These are phyloP conservation scores for Dendrocalamus latiflorus DNA, from an alignment of 202 grass and related monocot species.

Conservation along the genomic window DNA sequence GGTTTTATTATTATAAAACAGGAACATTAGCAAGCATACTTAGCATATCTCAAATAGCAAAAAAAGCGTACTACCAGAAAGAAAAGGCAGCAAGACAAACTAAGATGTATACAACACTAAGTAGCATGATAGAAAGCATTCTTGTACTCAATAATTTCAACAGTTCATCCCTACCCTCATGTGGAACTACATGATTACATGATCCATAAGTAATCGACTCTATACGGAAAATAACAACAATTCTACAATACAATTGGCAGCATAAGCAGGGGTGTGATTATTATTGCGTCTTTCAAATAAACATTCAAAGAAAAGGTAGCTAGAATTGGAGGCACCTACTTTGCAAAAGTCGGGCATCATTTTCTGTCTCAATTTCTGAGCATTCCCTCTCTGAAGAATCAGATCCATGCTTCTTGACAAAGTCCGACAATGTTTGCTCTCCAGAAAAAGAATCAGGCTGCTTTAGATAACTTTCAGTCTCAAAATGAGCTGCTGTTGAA, in stretches of 20 bases:
- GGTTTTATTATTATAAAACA: not conserved
- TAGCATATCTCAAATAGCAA: not conserved
- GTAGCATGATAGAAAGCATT: not conserved
- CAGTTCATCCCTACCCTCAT: not conserved
- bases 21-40: not conserved
- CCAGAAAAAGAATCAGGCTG: conserved; percentile 29
- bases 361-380: conserved; percentile 59
- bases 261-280: not conserved
- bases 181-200: conserved; percentile 12
- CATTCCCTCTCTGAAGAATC: conserved; percentile 41
- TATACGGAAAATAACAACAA: not conserved
- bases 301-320: not conserved
- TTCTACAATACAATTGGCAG: not conserved
- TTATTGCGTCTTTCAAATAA: not conserved
- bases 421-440: conserved; percentile 40
- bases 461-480: conserved; percentile 32
- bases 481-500: conserved; percentile 24
- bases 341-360: conserved; percentile 29
- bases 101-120: not conserved
- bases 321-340: conserved; percentile 14
- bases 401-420: conserved; percentile 37
- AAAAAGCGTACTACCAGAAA: not conserved
- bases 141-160: not conserved
- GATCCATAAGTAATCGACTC: not conserved
- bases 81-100: not conserved